Percentiles rank a stretch among this genome's conserved stretches.
Conservation (phyloP, 1,139 yeast species). For the Meyerozyma carpophila region DNA sequence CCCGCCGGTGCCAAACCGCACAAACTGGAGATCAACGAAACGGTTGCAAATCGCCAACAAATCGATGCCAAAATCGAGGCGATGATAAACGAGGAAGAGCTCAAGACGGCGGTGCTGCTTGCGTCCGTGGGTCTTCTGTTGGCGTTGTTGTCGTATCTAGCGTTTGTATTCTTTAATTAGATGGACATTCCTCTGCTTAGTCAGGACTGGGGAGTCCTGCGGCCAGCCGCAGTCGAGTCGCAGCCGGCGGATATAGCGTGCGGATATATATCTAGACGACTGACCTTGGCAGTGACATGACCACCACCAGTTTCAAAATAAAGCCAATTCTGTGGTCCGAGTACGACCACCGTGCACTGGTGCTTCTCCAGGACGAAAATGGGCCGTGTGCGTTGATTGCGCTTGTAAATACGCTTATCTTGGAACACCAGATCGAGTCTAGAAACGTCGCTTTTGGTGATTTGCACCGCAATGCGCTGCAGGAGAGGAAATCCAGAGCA, state of each 20-base stretch:
- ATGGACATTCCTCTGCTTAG: not conserved
- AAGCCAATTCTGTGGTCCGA: slow-evolving; percentile 11
- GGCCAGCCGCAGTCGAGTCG: not conserved
- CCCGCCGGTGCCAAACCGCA: slow-evolving; percentile 25
- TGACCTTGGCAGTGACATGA: not conserved
- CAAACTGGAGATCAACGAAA: slow-evolving; percentile 17
- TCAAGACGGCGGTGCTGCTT: slow-evolving; percentile 19
- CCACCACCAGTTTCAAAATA: not conserved
- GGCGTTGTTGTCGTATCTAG: not conserved
- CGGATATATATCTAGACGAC: not conserved
- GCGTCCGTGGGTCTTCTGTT: slow-evolving; percentile 4
- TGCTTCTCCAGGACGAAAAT: slow-evolving; percentile 73
- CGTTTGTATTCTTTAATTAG: not conserved
- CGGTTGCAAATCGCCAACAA: slow-evolving; percentile 21
- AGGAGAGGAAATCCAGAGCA: not conserved
- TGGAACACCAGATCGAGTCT: slow-evolving; percentile 35
- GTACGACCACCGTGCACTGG: slow-evolving; percentile 39
- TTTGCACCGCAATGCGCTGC: not conserved
- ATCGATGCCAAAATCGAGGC: slow-evolving; percentile 28
- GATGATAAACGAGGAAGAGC: slow-evolving; percentile 22
- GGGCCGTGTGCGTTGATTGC: slow-evolving; percentile 94
- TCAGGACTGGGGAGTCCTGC: too few species aligned
- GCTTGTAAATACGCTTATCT: slow-evolving; percentile 60
- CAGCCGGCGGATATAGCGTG: not conserved
- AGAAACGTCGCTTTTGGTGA: slow-evolving; percentile 1